Evolutionary conservation across 805 yeast species (phyloP), one percentile per base, ranked within the genome.

Genomic region (Kuraishia capsulata): DNA sequence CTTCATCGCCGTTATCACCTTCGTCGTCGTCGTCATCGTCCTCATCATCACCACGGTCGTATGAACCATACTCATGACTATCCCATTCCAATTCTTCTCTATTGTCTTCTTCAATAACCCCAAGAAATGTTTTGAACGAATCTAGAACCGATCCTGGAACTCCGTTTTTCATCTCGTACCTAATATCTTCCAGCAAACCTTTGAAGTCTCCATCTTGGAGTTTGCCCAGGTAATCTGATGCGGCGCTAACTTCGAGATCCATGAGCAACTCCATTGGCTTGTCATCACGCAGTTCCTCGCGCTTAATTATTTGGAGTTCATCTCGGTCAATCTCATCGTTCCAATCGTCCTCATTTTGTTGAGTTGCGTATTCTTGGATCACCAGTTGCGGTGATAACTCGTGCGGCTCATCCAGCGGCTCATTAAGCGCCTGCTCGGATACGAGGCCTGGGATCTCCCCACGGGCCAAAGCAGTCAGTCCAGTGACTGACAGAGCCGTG

Each of bases 1-100:
- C 35, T 10, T 34, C 28, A 19, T 31, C 38, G 19, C 36, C 43
- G 31, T 20, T 19, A 4, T 30, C 37, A 28, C 37, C 31, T 8
- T 41, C 42, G 6, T 44, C 33, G 6, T 9, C 31, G 17, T 14
- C 31, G 14, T 9, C 13, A 28, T 28, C 17, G 14, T 28, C 31
- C 9, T 14, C 20, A n/a, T 20, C 34, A 14, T 29, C 32, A 14
- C 9, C 18, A 14, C 18, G 18, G 21, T 33, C 40, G n/a, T 17
- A 30, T 9, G 24, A 32, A 5, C 25, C 35, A n/a, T 18, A 30
- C n/a, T 26, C 36, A 8, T 32, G 36, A 11, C 13, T 20, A 16
- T 38, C 35, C 3, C 25, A 36, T 10, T 25, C 35, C 3, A 30
- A 18, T 20, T 37, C 36, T 6, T 33, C 36, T 5, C 18, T 18